Conservation (phyloP, 2,329 filamentous ascomycete species). For the Meredithiella fracta region DNA sequence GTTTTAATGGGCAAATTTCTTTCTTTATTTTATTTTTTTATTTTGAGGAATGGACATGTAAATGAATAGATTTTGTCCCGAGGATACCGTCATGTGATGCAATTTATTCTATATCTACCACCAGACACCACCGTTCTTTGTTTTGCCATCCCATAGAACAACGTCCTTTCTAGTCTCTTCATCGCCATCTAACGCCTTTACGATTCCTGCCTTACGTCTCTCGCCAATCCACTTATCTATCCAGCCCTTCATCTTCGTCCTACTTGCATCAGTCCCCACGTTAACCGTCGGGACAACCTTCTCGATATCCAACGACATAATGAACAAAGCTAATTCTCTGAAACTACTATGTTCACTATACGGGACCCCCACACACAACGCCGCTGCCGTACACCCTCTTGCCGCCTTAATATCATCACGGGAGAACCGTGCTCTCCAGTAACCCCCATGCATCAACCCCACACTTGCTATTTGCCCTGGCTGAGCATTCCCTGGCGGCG, state of each 20-base stretch:
- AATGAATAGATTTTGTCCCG: not conserved
- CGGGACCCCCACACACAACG: slow-evolving; percentile 81
- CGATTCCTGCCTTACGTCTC: slow-evolving; percentile 36
- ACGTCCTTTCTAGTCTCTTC: slow-evolving; percentile 19
- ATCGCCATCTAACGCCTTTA: slow-evolving; percentile 28
- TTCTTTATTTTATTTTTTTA: slow-evolving; percentile 2
- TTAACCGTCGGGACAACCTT: slow-evolving; percentile 91
- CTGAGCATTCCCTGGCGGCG: slow-evolving; percentile 22
- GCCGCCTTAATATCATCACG: slow-evolving; percentile 61
- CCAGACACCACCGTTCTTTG: slow-evolving; percentile 25
- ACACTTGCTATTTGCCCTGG: slow-evolving; percentile 34
- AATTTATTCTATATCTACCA: slow-evolving; percentile 19
- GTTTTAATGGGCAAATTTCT: too few relatives aligned
- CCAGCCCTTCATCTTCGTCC: slow-evolving; percentile 48
- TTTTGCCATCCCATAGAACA: slow-evolving; percentile 26
- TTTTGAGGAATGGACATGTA: not conserved
- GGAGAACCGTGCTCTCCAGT: slow-evolving; percentile 62
- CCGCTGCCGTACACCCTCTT: slow-evolving; percentile 65
- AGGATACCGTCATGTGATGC: not conserved
- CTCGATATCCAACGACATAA: slow-evolving; percentile 72
- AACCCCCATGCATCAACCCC: slow-evolving; percentile 38
- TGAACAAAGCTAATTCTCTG: slow-evolving; percentile 82
- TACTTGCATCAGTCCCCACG: slow-evolving; percentile 40
- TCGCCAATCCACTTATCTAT: slow-evolving; percentile 45
- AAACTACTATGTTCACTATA: slow-evolving; percentile 96